These are phyloP conservation scores for Colletotrichum zoysiae DNA, from an alignment of 2,329 filamentous ascomycete species.

Conservation along the genomic window DNA sequence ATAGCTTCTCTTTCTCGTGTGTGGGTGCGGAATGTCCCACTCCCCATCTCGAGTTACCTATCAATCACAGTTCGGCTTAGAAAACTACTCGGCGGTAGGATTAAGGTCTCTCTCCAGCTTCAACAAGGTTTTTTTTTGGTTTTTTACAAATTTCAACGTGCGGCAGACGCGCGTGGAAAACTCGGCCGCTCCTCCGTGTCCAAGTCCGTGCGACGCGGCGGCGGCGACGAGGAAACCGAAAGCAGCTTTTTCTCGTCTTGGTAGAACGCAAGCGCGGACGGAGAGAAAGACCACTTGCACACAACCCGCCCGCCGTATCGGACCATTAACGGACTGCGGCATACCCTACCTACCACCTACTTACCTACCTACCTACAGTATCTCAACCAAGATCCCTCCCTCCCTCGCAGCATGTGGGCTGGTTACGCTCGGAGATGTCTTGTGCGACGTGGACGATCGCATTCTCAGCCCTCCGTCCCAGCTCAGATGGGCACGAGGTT, in stretches of 20 bases:
- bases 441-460: slow-evolving; percentile 19
- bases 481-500: slow-evolving; percentile 21
- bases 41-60: background rate
- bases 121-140: no score
- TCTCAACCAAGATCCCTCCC: slow-evolving; percentile 1
- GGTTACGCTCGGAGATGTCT: background rate
- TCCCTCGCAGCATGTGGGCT: background rate
- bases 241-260: slow-evolving; percentile 2
- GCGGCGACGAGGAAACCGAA: background rate
- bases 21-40: background rate
- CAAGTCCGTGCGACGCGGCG: background rate
- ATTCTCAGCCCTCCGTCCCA: slow-evolving; percentile 13
- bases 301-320: background rate
- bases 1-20: background rate
- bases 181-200: background rate
- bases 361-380: background rate
- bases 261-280: background rate
- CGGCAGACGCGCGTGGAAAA: background rate
- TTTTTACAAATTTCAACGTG: background rate
- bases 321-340: background rate
- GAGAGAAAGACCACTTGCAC: no score
- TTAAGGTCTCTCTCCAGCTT: background rate
- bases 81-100: background rate
- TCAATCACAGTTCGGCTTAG: background rate
- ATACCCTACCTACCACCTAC: background rate